Conservation (phyloP, 768 basidiomycete genomes). For the Lyophyllum semitale region DNA sequence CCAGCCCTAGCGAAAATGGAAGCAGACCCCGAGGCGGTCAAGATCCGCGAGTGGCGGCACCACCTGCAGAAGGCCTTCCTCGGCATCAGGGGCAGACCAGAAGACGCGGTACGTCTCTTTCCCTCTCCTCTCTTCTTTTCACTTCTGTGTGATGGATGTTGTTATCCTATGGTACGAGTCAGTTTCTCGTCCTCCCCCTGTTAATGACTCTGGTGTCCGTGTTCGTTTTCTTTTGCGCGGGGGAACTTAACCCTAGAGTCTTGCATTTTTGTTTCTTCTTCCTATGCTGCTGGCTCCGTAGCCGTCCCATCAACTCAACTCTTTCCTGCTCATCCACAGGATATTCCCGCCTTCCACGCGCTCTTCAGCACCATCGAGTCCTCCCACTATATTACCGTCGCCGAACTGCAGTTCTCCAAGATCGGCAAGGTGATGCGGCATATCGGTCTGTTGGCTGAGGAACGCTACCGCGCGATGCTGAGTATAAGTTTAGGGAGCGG, state of each 20-base stretch:
- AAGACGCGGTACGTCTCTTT: constrained; percentile 16
- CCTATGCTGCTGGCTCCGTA: too few species aligned
- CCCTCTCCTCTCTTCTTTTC: background rate
- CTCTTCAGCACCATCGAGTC: constrained; percentile 71
- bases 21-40: constrained; percentile 62
- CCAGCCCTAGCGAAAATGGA: constrained; percentile 30
- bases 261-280: too few species aligned
- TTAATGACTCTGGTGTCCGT: too few species aligned
- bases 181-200: too few species aligned
- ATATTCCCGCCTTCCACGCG: constrained; percentile 67
- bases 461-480: constrained; percentile 57
- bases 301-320: background rate
- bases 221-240: too few species aligned
- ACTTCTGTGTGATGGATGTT: too few species aligned
- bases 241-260: too few species aligned
- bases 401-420: constrained; percentile 74
- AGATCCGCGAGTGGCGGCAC: constrained; percentile 82
- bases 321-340: constrained; percentile 41
- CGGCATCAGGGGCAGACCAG: constrained; percentile 16
- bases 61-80: constrained; percentile 76
- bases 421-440: constrained; percentile 82
- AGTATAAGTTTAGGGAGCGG: constrained; percentile 61
- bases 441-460: constrained; percentile 51
- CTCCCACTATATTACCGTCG: constrained; percentile 69
- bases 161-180: too few species aligned